Evolutionary conservation across 306 rosid species (phyloP).

Genomic region (Cicer cuneatum): DNA sequence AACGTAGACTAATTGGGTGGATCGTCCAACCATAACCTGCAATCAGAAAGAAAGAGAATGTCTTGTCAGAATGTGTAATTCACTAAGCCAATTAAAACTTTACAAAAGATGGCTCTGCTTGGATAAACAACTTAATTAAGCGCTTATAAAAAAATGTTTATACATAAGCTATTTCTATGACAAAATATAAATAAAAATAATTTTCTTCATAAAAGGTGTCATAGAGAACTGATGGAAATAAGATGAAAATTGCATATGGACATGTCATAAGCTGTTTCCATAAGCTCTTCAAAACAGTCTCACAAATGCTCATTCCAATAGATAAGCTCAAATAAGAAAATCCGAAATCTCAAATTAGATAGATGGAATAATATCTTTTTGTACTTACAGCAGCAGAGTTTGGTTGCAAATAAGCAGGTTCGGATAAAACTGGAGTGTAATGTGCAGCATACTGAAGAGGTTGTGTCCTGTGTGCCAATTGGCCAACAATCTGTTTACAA

Average conservation of each 20-base stretch:
- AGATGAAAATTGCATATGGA: no score
- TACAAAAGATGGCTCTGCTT: no score
- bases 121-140: no score
- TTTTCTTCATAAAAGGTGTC: no score
- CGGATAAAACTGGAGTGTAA: slow-evolving; percentile 69
- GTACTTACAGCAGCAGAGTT: slow-evolving; percentile 80
- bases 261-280: no score
- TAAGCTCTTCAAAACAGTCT: no score
- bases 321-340: no score
- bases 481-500: slow-evolving; percentile 70
- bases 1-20: slow-evolving; percentile 77
- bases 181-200: no score
- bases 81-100: slow-evolving; percentile 5
- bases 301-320: no score
- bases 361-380: slow-evolving; percentile 27
- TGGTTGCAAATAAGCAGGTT: slow-evolving; percentile 68
- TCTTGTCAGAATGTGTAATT: slow-evolving; percentile 8
- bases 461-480: slow-evolving; percentile 67
- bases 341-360: slow-evolving; percentile 34
- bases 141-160: no score
- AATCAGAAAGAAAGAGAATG: slow-evolving; percentile 41
- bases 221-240: no score
- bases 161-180: no score
- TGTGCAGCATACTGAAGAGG: slow-evolving; percentile 68
- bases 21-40: slow-evolving; percentile 87